Evolutionary conservation across 768 basidiomycete genomes (phyloP).

Genomic region (Psilocybe azurescens): DNA sequence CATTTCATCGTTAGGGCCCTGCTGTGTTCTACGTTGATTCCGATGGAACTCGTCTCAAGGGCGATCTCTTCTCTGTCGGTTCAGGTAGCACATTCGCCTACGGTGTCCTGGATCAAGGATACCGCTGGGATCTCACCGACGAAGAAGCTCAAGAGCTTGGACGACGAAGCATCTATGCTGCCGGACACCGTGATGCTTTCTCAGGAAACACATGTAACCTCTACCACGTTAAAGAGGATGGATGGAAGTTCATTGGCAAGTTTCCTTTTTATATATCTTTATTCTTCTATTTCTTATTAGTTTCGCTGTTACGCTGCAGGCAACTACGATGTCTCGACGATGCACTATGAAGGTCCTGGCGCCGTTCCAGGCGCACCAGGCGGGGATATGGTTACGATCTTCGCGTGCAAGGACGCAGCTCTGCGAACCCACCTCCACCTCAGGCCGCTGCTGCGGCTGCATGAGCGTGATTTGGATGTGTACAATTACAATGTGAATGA

Average conservation of each 20-base stretch:
- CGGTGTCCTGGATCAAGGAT: constrained; percentile 96
- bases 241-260: constrained; percentile 95
- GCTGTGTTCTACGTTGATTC: constrained; percentile 98
- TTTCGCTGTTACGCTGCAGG: constrained; percentile 49
- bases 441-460: constrained; percentile 17
- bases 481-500: constrained; percentile 13
- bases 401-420: constrained; percentile 62
- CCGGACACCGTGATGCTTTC: constrained; percentile 95
- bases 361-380: constrained; percentile 64
- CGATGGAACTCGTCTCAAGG: constrained; percentile 94
- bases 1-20: constrained; percentile 65
- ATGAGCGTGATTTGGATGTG: constrained; percentile 16
- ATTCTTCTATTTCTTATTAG: background rate
- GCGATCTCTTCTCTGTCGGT: constrained; percentile 98
- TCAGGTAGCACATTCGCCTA: constrained; percentile 99
- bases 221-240: constrained; percentile 93
- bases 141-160: constrained; percentile 96
- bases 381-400: constrained; percentile 84
- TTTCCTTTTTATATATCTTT: constrained; percentile 14
- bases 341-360: constrained; percentile 91
- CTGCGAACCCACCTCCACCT: constrained; percentile 51
- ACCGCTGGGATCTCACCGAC: constrained; percentile 90
- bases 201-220: constrained; percentile 97
- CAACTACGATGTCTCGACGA: constrained; percentile 88
- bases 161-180: constrained; percentile 92